A percentile compares a stretch with the other conserved stretches of the same genome.
Evolutionary conservation across 1,284 basidiomycete genomes (phyloP).

Genomic region (Ustanciosporium gigantosporum): DNA sequence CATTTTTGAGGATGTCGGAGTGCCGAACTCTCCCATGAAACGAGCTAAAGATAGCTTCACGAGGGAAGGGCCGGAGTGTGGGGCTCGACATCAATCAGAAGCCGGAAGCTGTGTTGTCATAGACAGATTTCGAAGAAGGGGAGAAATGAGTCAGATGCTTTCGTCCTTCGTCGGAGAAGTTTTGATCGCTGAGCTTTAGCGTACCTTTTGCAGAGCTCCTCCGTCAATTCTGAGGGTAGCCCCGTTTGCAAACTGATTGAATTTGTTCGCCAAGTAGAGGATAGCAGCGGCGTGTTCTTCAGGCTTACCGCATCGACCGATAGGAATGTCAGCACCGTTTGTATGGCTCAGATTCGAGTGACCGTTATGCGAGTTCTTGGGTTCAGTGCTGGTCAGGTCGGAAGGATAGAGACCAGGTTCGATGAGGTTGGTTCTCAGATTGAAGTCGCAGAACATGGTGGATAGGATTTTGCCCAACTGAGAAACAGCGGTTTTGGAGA

Average conservation of each 20-base stretch:
- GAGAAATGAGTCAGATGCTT: too few relatives aligned
- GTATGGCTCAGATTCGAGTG: conserved; percentile 26
- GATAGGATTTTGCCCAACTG: conserved; percentile 30
- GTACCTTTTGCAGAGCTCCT: conserved; percentile 34
- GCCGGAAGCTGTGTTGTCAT: too few relatives aligned
- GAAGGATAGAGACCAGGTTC: conserved; percentile 40
- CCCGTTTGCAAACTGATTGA: conserved; percentile 31
- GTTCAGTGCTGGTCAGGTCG: conserved; percentile 22
- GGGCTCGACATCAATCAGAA: too few relatives aligned
- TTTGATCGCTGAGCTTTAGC: too few relatives aligned
- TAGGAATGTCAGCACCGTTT: conserved; percentile 39
- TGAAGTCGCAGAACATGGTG: conserved; percentile 26
- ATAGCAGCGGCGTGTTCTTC: conserved; percentile 28
- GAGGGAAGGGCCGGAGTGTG: too few relatives aligned
- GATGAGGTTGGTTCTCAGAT: conserved; percentile 20
- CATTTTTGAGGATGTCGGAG: too few relatives aligned
- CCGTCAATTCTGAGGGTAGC: conserved; percentile 33
- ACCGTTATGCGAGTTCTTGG: conserved; percentile 5
- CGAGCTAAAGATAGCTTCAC: too few relatives aligned
- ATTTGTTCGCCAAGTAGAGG: conserved; percentile 15
- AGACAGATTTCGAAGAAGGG: too few relatives aligned
- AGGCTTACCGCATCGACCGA: conserved; percentile 27
- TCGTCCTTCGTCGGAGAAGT: too few relatives aligned
- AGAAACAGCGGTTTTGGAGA: conserved; percentile 33
- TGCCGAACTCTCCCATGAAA: too few relatives aligned